Evolutionary conservation across 345 rosid species (phyloP).

Genomic region (Citrus glauca): DNA sequence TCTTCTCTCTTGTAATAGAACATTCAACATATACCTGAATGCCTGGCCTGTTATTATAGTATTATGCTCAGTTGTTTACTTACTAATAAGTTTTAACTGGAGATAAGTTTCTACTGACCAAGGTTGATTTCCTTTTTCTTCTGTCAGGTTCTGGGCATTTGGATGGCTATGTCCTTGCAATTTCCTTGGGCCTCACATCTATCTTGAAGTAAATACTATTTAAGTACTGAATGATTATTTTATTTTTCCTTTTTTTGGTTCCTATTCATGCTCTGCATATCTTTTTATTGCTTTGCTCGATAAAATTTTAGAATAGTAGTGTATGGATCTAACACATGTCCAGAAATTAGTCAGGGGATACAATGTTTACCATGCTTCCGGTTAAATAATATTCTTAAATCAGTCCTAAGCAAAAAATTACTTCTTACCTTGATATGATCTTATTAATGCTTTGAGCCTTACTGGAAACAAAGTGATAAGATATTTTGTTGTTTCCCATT

Average conservation of each 20-base stretch:
- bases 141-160: conserved; percentile 56
- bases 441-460: neutral
- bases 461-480: neutral
- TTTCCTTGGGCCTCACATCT: conserved; percentile 67
- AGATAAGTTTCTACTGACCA: neutral
- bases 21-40: neutral
- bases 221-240: neutral
- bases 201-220: conserved; percentile 54
- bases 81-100: neutral
- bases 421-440: too few species aligned
- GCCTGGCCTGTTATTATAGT: neutral
- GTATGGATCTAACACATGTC: neutral
- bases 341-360: neutral
- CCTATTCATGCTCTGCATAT: neutral
- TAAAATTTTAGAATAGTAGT: neutral
- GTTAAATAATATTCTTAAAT: neutral
- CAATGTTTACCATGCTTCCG: neutral
- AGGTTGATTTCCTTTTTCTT: conserved; percentile 12
- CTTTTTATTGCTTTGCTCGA: neutral
- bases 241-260: neutral
- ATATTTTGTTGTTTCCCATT: neutral
- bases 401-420: neutral
- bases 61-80: neutral
- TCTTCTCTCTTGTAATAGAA: neutral
- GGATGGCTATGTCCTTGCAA: conserved; percentile 64